These are phyloP conservation scores for Pterulicium gracile DNA, from an alignment of 1,284 basidiomycete species.

Conservation along the genomic window DNA sequence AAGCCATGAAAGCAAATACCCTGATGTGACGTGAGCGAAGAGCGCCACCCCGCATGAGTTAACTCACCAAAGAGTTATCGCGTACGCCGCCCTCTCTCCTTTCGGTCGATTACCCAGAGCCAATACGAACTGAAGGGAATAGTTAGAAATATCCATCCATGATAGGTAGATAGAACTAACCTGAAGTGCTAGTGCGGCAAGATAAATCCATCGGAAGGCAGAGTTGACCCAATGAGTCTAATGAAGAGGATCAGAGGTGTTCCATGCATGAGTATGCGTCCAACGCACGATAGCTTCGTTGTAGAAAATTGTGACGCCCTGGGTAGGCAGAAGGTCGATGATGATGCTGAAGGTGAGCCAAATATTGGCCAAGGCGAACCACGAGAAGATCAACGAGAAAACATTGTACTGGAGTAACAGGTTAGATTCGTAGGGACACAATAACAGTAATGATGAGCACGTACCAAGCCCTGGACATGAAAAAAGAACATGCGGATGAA, in stretches of 20 bases:
- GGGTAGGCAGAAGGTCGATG: constrained; percentile 74
- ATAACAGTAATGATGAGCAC: constrained; percentile 17
- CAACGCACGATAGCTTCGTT: constrained; percentile 47
- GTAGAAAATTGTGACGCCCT: constrained; percentile 61
- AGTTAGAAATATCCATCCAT: constrained; percentile 15
- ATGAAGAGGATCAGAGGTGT: constrained; percentile 7
- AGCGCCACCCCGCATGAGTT: not conserved
- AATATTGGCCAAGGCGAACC: constrained; percentile 88
- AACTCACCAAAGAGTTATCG: constrained; percentile 64
- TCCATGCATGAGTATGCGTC: not conserved
- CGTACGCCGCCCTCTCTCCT: constrained; percentile 80
- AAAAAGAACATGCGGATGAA: constrained; percentile 90
- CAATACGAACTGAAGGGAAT: constrained; percentile 70
- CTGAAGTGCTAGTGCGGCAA: constrained; percentile 66
- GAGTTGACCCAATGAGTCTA: constrained; percentile 90
- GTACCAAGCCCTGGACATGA: constrained; percentile 82
- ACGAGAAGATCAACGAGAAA: constrained; percentile 76
- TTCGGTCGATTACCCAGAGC: constrained; percentile 95
- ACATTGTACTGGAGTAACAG: constrained; percentile 51
- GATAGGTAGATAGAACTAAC: not conserved
- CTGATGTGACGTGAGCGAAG: constrained; percentile 23
- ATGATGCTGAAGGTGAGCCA: constrained; percentile 97
- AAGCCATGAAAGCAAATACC: constrained; percentile 69
- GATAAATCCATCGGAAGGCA: constrained; percentile 80
- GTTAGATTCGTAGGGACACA: constrained; percentile 4